A percentile compares a stretch with the other conserved stretches of the same genome.
phyloP scores from a whole-genome alignment of 148 eudicot genomes.

The Rheum nobile region DNA sequence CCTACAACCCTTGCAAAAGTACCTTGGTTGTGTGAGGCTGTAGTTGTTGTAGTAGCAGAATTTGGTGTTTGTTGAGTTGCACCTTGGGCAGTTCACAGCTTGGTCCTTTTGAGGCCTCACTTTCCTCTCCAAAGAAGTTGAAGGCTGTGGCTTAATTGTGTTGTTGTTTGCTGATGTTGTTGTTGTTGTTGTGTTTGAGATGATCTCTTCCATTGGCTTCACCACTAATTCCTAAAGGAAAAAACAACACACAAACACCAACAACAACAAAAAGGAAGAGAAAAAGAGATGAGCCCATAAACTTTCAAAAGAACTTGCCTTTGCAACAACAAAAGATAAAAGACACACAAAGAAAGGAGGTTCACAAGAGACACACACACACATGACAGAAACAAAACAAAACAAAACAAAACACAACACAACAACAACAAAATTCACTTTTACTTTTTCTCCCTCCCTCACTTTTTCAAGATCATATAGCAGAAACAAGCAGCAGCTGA shows the following conservation, averaged over 20 bases:
- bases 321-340: background rate
- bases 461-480: slow-evolving; percentile 2
- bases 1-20: slow-evolving; percentile 78
- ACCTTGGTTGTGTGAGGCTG: slow-evolving; percentile 77
- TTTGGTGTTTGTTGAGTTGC: slow-evolving; percentile 65
- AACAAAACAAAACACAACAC: slow-evolving; percentile 7
- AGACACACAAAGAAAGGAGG: background rate
- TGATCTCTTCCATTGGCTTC: slow-evolving; percentile 69
- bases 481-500: background rate
- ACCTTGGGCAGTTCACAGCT: slow-evolving; percentile 55
- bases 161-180: slow-evolving; percentile 3
- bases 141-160: background rate
- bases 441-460: background rate
- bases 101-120: slow-evolving; percentile 37
- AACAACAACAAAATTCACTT: background rate
- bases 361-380: background rate
- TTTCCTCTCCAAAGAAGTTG: slow-evolving; percentile 26
- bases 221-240: slow-evolving; percentile 48
- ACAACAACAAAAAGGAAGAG: background rate
- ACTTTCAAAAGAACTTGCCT: background rate
- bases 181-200: slow-evolving; percentile 29
- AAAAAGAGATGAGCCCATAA: slow-evolving; percentile 8
- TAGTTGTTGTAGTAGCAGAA: slow-evolving; percentile 94
- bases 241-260: slow-evolving; percentile 13
- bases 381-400: slow-evolving; percentile 6